Base-by-base conservation (phyloP, 2,329 filamentous ascomycete species). In the Diaporthe ampelina region DNA sequence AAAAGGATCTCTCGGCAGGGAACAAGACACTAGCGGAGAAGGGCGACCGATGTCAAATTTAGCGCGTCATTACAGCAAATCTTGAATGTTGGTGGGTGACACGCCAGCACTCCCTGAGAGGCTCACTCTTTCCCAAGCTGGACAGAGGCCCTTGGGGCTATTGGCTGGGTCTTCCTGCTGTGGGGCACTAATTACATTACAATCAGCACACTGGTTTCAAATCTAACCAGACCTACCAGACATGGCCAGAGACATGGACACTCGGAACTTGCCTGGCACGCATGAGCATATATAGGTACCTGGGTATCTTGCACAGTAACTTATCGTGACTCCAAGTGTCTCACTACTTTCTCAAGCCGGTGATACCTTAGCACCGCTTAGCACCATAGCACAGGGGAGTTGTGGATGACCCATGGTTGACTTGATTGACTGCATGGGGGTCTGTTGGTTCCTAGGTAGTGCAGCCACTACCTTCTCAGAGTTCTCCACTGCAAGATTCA, bases 191-290 rank as follows among this genome's bases (percentile, higher is more conserved):
- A 68, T 40, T 32, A 54, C 32, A 68, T 52, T 68, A 48, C 63
- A 68, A 54, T 68, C 63, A 54, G 63, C 63, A 54, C 15, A 48
- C 37, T 54, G 45, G 63, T 68, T 67, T 68, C 63, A 54, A 68
- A 68, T 37, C 63, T 35, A 52, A 26, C 43, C 24, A 50, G 29
- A 50, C 45, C 24, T 32, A 40, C 58, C 19, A 61, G 58, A 61
- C 58, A 45, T 11, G 1, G 43, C 59, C 26, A 65, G 40, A 67
- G 61, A 67, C 61, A 67, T 8, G 13, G 29, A 67, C n/a, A 48
- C 21, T 52, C 29, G 45, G 61, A 52, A 48, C 45, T 52, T 68
- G 32, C 63, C 63, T 48, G 35, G 56, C 40, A n/a, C 45, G 3
- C 7, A 26, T 26, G 11, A 4, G 19, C 7, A 58, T 32, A 10